Base-by-base conservation (phyloP, 139 green algal genomes). In the Chlorella vulgaris region DNA sequence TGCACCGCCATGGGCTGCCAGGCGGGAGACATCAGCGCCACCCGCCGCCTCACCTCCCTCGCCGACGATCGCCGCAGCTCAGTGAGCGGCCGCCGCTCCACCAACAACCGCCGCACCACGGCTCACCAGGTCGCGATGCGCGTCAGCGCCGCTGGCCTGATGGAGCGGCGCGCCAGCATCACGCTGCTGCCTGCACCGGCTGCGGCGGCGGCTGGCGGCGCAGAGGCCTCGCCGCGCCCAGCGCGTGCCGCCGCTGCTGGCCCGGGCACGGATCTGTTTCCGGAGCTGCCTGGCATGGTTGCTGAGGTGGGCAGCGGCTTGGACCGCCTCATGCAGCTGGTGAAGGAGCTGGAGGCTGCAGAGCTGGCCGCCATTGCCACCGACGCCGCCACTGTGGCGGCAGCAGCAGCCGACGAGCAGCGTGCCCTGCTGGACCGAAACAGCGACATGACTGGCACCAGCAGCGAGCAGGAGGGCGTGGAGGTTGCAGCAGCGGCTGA, bases 221-320 rank as follows among this genome's bases (percentile, higher is more conserved):
- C n/a, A n/a, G n/a, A n/a, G n/a, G n/a, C n/a, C n/a, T n/a, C n/a
- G n/a, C n/a, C n/a, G n/a, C n/a, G n/a, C n/a, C n/a, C n/a, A n/a
- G n/a, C n/a, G n/a, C n/a, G n/a, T n/a, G n/a, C n/a, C 63, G 63
- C 63, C 8, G 63, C 63, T 40, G 63, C 63, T 42, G 63, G 93
- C 63, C 80, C 91, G 39, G 88, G 93, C 73, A 86, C 86, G 22
- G 66, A 86, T 22, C 93, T 93, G 78, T 95, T 95, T 82, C 88
- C 90, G 0, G 84, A 89, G 42, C 83, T 94, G 65, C 83, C 83
- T 3, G 53, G 81, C 7, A 55, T 91, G 80, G 74, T 93, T n/a
- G 3, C 38, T 4, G 65, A 82, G 0, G 85, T 88, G n/a, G 76
- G 74, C 35, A 69, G 89, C 31, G 69, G 78, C 7, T 84, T 92